These are phyloP conservation scores for Trichosphaerium sp. DNA, from an alignment of 78 protist genomes.

Conservation along the genomic window DNA sequence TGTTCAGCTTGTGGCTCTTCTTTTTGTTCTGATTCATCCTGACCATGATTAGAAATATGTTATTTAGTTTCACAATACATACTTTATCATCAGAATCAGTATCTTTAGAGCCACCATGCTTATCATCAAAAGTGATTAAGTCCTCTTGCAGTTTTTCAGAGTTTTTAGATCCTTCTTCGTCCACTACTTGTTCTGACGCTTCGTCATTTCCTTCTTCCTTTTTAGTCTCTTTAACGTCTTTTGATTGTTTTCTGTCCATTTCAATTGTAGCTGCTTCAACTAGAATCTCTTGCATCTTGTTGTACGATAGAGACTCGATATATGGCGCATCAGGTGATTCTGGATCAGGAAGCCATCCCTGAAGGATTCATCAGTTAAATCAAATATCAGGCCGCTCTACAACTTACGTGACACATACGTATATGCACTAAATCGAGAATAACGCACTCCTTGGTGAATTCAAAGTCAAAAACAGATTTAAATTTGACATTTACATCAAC, in stretches of 20 bases:
- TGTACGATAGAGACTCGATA: not conserved
- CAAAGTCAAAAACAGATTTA: slow-evolving; percentile 8
- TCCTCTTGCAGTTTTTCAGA: too few relatives aligned
- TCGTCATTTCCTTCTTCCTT: not conserved
- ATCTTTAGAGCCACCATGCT: too few relatives aligned
- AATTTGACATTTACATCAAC: slow-evolving; percentile 7
- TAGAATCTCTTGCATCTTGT: not conserved
- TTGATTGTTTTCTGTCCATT: too few relatives aligned
- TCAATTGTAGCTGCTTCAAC: not conserved
- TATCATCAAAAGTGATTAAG: too few relatives aligned
- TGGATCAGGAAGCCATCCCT: slow-evolving; percentile 55
- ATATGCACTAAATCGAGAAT: slow-evolving; percentile 35
- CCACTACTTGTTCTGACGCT: not conserved
- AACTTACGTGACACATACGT: too few relatives aligned
- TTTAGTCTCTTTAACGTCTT: too few relatives aligned
- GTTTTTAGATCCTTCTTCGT: too few relatives aligned
- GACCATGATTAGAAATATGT: slow-evolving; percentile 21
- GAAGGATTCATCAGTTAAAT: too few relatives aligned
- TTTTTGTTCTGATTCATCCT: slow-evolving; percentile 22
- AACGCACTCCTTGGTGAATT: slow-evolving; percentile 20
- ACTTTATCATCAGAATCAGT: too few relatives aligned
- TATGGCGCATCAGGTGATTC: slow-evolving; percentile 3
- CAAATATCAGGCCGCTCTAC: too few relatives aligned
- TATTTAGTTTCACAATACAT: too few relatives aligned
- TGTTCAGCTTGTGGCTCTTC: slow-evolving; percentile 6